phyloP scores from a whole-genome alignment of 768 basidiomycete genomes.

The Boletus coccyginus region DNA sequence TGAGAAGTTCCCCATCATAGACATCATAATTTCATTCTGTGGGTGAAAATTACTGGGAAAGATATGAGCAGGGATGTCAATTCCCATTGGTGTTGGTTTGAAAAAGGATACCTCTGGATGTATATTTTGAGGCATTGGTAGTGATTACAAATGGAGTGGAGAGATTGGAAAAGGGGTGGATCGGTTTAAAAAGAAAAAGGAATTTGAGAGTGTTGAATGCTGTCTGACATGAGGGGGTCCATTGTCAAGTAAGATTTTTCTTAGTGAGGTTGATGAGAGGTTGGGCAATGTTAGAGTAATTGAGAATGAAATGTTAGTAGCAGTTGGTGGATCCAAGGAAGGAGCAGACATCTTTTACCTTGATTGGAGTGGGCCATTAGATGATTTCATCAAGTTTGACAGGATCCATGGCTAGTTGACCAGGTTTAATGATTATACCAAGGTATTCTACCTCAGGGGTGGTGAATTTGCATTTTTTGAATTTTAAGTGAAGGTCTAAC shows the following conservation, averaged over 20 bases:
- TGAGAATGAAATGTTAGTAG: conserved; percentile 22
- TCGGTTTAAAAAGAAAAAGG: not conserved
- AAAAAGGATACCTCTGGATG: not conserved
- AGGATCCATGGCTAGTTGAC: not conserved
- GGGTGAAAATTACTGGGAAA: not conserved
- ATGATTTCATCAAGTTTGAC: not conserved
- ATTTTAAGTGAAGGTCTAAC: too few species aligned
- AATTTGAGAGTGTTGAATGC: not conserved
- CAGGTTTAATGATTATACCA: too few species aligned
- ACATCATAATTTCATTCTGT: conserved; percentile 48
- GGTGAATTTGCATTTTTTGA: too few species aligned
- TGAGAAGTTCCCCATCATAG: conserved; percentile 31
- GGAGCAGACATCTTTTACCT: too few species aligned
- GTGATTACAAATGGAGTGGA: not conserved
- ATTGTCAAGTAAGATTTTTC: not conserved
- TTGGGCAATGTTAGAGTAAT: conserved; percentile 32
- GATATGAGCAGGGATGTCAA: not conserved
- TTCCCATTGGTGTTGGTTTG: too few species aligned
- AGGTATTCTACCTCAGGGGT: too few species aligned
- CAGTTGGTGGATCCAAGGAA: not conserved
- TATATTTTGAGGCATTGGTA: too few species aligned
- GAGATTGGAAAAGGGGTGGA: too few species aligned
- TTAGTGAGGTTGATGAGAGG: conserved; percentile 9
- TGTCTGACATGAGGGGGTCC: not conserved
- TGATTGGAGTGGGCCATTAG: not conserved